Evolutionary conservation across 2,329 filamentous ascomycete genomes (phyloP).

Genomic region (Colletotrichum destructivum): DNA sequence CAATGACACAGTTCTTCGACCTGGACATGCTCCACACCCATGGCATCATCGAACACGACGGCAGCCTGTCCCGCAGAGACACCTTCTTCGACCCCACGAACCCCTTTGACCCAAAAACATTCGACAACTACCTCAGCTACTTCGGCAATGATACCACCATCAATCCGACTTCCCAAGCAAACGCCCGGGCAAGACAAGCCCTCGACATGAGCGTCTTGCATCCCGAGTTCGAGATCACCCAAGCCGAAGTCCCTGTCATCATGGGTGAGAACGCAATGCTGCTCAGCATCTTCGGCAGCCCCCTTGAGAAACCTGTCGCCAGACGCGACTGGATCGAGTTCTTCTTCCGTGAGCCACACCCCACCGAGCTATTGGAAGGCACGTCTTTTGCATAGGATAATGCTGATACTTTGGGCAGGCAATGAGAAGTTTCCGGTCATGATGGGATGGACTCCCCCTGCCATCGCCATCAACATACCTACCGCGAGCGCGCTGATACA

Average conservation of each 20-base stretch:
- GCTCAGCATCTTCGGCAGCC: constrained; percentile 63
- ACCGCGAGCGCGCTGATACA: neutral
- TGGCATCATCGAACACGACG: constrained; percentile 12
- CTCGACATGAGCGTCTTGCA: constrained; percentile 50
- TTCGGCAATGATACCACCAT: constrained; percentile 11
- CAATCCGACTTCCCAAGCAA: constrained; percentile 48
- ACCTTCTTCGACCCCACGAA: constrained; percentile 66
- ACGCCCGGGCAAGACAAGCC: constrained; percentile 9
- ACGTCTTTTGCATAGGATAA: fast-evolving
- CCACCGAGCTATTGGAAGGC: neutral
- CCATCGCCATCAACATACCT: neutral
- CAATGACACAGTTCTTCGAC: constrained; percentile 10
- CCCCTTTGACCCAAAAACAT: constrained; percentile 50
- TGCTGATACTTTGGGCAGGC: neutral
- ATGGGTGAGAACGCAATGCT: constrained; percentile 65
- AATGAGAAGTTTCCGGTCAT: constrained; percentile 9
- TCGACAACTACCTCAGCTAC: constrained; percentile 19
- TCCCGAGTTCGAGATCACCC: neutral
- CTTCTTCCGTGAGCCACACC: constrained; percentile 57
- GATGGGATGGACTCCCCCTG: neutral
- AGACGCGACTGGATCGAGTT: constrained; percentile 58
- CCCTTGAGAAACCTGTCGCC: constrained; percentile 53
- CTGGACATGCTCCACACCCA: constrained; percentile 56
- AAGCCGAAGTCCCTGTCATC: constrained; percentile 50
- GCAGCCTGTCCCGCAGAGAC: constrained; percentile 57